Evolutionary conservation across 2,329 filamentous ascomycete genomes (phyloP), one percentile per base, ranked within the genome.

Genomic region (Cladosporium sp.): DNA sequence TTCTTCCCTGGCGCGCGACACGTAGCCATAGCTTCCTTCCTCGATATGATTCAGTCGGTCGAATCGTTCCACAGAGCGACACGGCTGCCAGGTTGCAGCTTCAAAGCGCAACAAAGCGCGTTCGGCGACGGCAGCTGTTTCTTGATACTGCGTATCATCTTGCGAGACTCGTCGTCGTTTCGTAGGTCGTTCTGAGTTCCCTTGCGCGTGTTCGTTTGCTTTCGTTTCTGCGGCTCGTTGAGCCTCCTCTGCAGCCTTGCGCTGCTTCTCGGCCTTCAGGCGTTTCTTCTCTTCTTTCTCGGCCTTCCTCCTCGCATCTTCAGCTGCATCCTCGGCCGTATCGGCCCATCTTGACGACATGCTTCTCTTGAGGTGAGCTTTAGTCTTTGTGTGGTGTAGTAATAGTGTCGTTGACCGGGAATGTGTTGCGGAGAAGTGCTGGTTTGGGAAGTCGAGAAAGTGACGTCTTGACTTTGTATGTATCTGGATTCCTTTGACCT

Each of bases 11-110:
- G 90, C 93, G 52, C 93, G 80, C 49, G 91, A 91, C 4, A 99
- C 93, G 80, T 85, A 92, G 39, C 93, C 93, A 69, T 99, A 99
- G 7, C 90, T 90, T 30, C 93, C 93, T 73, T 99, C 93, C 70
- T 97, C 93, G 62, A 99, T 99, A 66, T 93, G 88, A 68, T 99
- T 99, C 52, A 99, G 77, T 59, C 88, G 87, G 63, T 96, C 88
- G 71, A 91, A 99, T 64, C 89, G 85, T 64, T 92, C 86, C 20
- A 95, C 86, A 65, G 88, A 88, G 54, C 87, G 79, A 64, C 86
- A 87, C 3, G 80, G 76, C 51, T 81, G 79, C 83, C 90, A 95
- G 58, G 74, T 69, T 8, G 80, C 79, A 12, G 77, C 75, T 8
- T 86, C 79, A 64, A 95, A 91, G 9, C 86, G 83, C 37, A 96